phyloP scores from a whole-genome alignment of 768 basidiomycete genomes.

The Chiua virens region DNA sequence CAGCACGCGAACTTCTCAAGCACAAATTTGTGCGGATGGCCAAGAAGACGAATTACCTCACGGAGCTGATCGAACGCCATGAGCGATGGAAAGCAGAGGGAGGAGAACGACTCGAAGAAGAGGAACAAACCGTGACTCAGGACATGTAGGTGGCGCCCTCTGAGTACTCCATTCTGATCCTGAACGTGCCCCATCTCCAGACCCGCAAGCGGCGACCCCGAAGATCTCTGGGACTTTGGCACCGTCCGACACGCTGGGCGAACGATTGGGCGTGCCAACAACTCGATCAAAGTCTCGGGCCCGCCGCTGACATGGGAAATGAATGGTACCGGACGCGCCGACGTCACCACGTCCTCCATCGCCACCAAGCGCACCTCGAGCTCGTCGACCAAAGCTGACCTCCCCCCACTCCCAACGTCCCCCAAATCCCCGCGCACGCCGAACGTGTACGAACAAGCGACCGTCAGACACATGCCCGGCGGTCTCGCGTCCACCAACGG shows the following conservation, averaged over 20 bases:
- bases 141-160: conserved; percentile 54
- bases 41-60: conserved; percentile 91
- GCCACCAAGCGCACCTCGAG: conserved; percentile 30
- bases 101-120: conserved; percentile 72
- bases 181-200: conserved; percentile 31
- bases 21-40: conserved; percentile 96
- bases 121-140: conserved; percentile 57
- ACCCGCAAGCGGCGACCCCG: conserved; percentile 56
- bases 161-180: not conserved
- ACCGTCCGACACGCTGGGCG: conserved; percentile 79
- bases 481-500: conserved; percentile 18
- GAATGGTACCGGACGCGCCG: conserved; percentile 49
- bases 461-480: conserved; percentile 58
- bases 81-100: conserved; percentile 93
- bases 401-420: conserved; percentile 55
- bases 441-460: conserved; percentile 58
- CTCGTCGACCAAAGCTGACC: conserved; percentile 58
- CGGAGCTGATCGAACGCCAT: conserved; percentile 92
- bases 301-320: conserved; percentile 82
- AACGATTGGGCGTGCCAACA: conserved; percentile 67
- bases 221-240: conserved; percentile 97
- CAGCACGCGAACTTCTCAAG: conserved; percentile 92
- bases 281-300: conserved; percentile 58
- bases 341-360: conserved; percentile 39
- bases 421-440: conserved; percentile 35